These are phyloP conservation scores for Sporobolomyces pararoseus DNA, from an alignment of 768 basidiomycete species.

Conservation along the genomic window DNA sequence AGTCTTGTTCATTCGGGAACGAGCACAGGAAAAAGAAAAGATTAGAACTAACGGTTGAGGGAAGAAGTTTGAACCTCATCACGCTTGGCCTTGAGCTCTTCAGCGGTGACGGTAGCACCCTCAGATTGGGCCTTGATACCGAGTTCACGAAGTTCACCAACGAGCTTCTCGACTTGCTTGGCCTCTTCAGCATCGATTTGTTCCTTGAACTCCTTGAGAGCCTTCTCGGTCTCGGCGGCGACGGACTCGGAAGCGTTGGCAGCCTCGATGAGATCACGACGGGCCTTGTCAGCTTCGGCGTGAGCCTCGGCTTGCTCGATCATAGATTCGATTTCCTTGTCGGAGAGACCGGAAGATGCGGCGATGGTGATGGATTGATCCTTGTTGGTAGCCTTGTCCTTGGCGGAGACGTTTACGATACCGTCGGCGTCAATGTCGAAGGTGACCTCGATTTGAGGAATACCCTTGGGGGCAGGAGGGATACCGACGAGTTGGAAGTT, in stretches of 20 bases:
- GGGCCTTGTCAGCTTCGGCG: slow-evolving; percentile 73
- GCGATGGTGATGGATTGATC: slow-evolving; percentile 70
- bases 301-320: slow-evolving; percentile 87
- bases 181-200: slow-evolving; percentile 88
- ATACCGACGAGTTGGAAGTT: slow-evolving; percentile 99
- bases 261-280: slow-evolving; percentile 85
- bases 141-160: slow-evolving; percentile 81
- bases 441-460: slow-evolving; percentile 81
- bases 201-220: slow-evolving; percentile 96
- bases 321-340: slow-evolving; percentile 97
- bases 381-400: slow-evolving; percentile 59
- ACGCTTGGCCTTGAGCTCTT: slow-evolving; percentile 85
- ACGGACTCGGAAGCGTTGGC: slow-evolving; percentile 95
- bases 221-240: slow-evolving; percentile 94
- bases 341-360: slow-evolving; percentile 90
- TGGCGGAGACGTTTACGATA: slow-evolving; percentile 92
- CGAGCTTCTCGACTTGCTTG: slow-evolving; percentile 84
- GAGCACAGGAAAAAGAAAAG: neutral
- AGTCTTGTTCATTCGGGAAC: too few species aligned
- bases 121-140: slow-evolving; percentile 83
- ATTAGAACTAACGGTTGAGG: slow-evolving; percentile 6
- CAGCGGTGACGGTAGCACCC: slow-evolving; percentile 74
- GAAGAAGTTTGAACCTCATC: slow-evolving; percentile 82
- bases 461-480: slow-evolving; percentile 76
- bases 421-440: slow-evolving; percentile 92